Base-by-base conservation (phyloP, 352 stramenopile species). In the Lagenidium sp. region DNA sequence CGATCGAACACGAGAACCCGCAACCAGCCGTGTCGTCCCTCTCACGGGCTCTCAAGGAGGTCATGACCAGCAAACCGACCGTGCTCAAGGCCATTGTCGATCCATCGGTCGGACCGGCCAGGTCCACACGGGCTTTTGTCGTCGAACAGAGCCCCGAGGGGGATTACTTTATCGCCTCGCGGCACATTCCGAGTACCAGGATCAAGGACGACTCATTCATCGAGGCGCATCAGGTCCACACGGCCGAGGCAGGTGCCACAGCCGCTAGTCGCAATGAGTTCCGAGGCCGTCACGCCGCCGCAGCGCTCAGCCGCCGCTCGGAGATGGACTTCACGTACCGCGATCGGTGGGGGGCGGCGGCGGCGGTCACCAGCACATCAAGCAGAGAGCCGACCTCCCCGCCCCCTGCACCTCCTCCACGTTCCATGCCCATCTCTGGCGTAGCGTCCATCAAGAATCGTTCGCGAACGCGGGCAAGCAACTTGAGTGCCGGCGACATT, bases 161-260 rank as follows among this genome's bases (percentile, higher is more conserved):
- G 11, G 46, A 63, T 16, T 43, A 36, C 5, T 63, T 59, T 45
- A 45, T 63, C 10, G 41, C 41, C 0, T 63, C 55, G 7, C 38
- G 44, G 19, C 53, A 44, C n/a, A 40, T 57, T 1, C 53, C 53
- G 0, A 45, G 34, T 22, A 11, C 6, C 15, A 15, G 22, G 5
- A 47, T 46, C 1, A 62, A 57, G 43, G 53, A 62, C 35, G 53
- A 62, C 20, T 57, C 53, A 19, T 62, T 57, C 41, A 39, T 62
- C 10, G 47, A 41, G 15, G n/a, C 36, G 16, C 31, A 22, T 4
- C 39, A 22, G 19, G 24, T 45, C 11, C 22, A 16, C 12, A 35
- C 39, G 39, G 21, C 23, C 23, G 39, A 6, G 16, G 22, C 39
- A 30, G 47, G 39, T 37, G 20, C 38, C 16, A 24, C 46, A 4